These are phyloP conservation scores for Hansenula sp. DNA, from an alignment of 1,139 yeast genomes.

Conservation along the genomic window DNA sequence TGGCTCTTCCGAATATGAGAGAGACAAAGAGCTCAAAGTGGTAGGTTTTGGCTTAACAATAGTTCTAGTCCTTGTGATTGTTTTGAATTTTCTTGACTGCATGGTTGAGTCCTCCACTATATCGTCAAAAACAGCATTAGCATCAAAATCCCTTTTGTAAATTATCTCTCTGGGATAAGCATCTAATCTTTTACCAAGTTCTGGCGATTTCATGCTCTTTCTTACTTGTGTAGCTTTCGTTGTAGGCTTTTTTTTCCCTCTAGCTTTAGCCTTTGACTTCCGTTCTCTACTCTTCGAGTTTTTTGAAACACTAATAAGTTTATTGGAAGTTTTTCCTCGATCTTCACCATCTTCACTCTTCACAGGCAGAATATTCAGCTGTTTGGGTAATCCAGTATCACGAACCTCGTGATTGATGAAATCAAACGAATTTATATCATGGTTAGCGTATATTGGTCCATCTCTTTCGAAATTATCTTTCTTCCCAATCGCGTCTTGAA, in stretches of 20 bases:
- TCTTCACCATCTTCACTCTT: not conserved
- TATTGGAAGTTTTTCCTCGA: slow-evolving; percentile 1
- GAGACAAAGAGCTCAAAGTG: slow-evolving; percentile 6
- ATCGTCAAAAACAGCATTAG: not conserved
- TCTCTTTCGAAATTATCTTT: not conserved
- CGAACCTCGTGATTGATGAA: no score
- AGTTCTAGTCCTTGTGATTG: slow-evolving; percentile 7
- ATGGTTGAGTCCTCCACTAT: not conserved
- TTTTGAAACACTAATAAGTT: not conserved
- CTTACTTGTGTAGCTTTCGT: not conserved
- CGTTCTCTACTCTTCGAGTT: slow-evolving; percentile 1
- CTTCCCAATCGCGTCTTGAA: not conserved
- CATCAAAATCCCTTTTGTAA: slow-evolving; percentile 5
- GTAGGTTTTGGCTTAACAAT: no score
- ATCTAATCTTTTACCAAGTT: not conserved
- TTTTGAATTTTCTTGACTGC: slow-evolving; percentile 3
- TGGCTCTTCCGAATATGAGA: no score
- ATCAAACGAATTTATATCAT: not conserved
- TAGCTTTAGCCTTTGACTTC: not conserved
- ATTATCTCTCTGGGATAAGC: slow-evolving; percentile 3
- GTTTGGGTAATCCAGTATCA: no score
- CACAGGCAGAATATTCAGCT: not conserved
- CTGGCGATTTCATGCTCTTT: not conserved
- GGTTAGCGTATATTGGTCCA: not conserved
- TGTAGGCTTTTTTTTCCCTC: not conserved